Evolutionary conservation across 2,329 filamentous ascomycete species (phyloP).

Genomic region (Coleophoma crateriformis): DNA sequence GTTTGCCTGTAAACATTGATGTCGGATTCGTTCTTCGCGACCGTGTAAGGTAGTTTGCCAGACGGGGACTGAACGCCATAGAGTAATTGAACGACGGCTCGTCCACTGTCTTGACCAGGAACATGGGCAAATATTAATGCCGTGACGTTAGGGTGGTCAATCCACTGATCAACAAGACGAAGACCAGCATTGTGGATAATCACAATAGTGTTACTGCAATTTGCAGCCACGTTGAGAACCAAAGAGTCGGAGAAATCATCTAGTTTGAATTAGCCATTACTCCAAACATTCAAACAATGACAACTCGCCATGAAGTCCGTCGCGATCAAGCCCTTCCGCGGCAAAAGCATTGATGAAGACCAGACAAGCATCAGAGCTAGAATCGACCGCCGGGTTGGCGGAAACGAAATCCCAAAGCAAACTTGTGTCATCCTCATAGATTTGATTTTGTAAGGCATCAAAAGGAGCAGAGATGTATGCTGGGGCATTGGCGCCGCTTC

Average conservation of each 20-base stretch:
- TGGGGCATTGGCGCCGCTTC: conserved; percentile 41
- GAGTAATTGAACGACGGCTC: conserved; percentile 53
- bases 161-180: conserved; percentile 52
- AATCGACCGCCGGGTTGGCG: conserved; percentile 39
- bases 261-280: background rate
- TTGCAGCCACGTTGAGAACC: conserved; percentile 48
- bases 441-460: conserved; percentile 46
- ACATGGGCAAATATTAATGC: conserved; percentile 57
- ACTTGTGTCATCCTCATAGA: conserved; percentile 48
- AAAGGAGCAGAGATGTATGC: conserved; percentile 47
- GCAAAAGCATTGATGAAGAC: conserved; percentile 65
- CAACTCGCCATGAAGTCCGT: conserved; percentile 56
- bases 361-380: conserved; percentile 55
- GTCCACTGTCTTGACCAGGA: conserved; percentile 56
- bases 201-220: conserved; percentile 57
- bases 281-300: background rate
- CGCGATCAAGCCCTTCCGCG: conserved; percentile 64
- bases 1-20: conserved; percentile 40
- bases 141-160: conserved; percentile 53
- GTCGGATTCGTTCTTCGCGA: conserved; percentile 49
- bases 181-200: conserved; percentile 58
- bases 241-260: conserved; percentile 44
- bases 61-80: conserved; percentile 55
- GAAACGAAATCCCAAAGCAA: conserved; percentile 54
- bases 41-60: conserved; percentile 53